Base-by-base conservation (phyloP, 2,329 filamentous ascomycete genomes). In the Neophaeococcomyces aloes region DNA sequence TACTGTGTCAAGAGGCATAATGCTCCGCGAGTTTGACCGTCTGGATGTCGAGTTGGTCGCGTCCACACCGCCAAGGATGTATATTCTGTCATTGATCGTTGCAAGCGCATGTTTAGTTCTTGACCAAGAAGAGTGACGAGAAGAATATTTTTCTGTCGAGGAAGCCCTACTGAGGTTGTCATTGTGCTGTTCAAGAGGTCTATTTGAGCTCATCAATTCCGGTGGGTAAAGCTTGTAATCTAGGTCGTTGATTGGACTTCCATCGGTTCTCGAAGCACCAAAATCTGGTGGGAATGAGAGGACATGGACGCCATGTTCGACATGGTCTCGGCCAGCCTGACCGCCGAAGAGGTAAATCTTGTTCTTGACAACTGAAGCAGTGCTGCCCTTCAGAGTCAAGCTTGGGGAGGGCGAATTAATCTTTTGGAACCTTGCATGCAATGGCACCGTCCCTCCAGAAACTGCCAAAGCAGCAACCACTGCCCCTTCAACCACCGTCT, bases 261-360 rank as follows among this genome's bases (percentile, higher is more conserved):
- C 29, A 2, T 21, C 29, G 7, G 38, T 41, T 32, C 38, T 32
- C 11, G 38, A 41, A 19, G 42, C 25, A 23, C 32, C 29, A 19
- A 29, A 38, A 17, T 44, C 36, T 30, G 42, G 34, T 8, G 32
- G 21, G 15, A 38, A 30, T 15, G 42, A 38, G 4, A 32, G 23
- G 7, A 44, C 36, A 21, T 41, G 42, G 13, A 32, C 15, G 8
- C 33, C 42, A 38, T 32, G 36, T 7, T 46, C 35, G 10, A 30
- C 40, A 7, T 25, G 6, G 11, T 33, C 38, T 21, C 27, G 21
- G 1, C 4, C 21, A 23, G 27, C 21, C 7, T 47, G 31, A 13
- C 49, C 49, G 7, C 49, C 49, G 19, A 49, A 29, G 23, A 51
- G 13, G 31, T 51, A 51, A 7, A 35, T 41, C 29, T 47, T 48